phyloP scores from a whole-genome alignment of 371 early-diverging fungal species.

The Syncephalis fuscata region DNA sequence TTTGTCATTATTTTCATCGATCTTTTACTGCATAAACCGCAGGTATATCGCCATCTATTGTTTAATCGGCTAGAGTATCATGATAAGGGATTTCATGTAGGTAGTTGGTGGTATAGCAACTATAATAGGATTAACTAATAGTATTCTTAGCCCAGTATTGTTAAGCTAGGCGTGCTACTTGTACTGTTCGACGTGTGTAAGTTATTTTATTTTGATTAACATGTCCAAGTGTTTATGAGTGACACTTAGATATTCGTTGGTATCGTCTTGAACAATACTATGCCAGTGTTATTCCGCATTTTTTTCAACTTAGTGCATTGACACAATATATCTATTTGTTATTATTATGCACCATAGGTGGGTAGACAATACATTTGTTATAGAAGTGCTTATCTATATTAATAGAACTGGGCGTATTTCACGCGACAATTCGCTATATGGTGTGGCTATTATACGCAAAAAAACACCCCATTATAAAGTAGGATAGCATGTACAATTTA shows the following conservation, averaged over 20 bases:
- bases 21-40: slow-evolving; percentile 79
- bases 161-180: slow-evolving; percentile 62
- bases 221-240: neutral
- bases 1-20: slow-evolving; percentile 83
- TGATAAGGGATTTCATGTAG: slow-evolving; percentile 34
- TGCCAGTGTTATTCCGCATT: slow-evolving; percentile 23
- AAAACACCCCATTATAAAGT: slow-evolving; percentile 13
- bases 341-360: slow-evolving; percentile 50
- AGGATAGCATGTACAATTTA: neutral
- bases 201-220: slow-evolving; percentile 4
- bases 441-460: slow-evolving; percentile 14
- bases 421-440: slow-evolving; percentile 16
- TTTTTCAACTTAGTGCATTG: slow-evolving; percentile 39
- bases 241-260: slow-evolving; percentile 69
- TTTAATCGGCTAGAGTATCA: slow-evolving; percentile 51
- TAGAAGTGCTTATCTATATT: neutral
- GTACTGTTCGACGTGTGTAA: slow-evolving; percentile 82
- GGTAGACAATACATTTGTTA: neutral
- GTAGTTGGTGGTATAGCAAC: slow-evolving; percentile 1
- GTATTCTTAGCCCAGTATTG: slow-evolving; percentile 33
- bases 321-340: slow-evolving; percentile 70
- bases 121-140: neutral
- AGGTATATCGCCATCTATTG: slow-evolving; percentile 80
- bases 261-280: slow-evolving; percentile 60
- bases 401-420: slow-evolving; percentile 25